Evolutionary conservation across 345 rosid genomes (phyloP), one percentile per base, ranked within the genome.

Genomic region (Citrus hindsii): DNA sequence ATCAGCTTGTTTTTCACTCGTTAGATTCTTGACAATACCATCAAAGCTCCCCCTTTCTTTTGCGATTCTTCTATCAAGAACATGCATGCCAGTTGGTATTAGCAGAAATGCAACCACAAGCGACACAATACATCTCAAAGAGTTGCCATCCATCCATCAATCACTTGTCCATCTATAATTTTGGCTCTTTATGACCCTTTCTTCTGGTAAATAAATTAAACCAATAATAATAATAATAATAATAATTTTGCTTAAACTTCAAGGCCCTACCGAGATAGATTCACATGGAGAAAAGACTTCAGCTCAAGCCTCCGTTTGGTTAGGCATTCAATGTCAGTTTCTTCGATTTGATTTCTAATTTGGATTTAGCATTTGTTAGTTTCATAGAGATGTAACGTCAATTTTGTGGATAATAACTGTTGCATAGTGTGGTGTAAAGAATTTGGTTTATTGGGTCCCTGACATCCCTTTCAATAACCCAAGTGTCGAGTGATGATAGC

Each of bases 111-210:
- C 63, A 53, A 30, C 75, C 75, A 55, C 64, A 2, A 32, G 30
- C 64, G 30, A 71, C 64, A 33, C 7, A 1, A 55, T 9, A 3
- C 53, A 6, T 16, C n/a, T 5, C 5, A 7, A 32, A 19, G 69
- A 14, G 69, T 42, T 40, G 58, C 73, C 77, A 76, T 66, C 51
- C 77, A 76, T 76, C 51, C 63, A 24, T 76, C 79, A 33, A 33
- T 76, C 79, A 76, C 25, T 76, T 66, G 46, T 55, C 33, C 62
- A n/a, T 66, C 19, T 66, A 37, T 4, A 67, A 24, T 33, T 65
- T 53, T 66, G 77, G 59, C 77, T 40, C 64, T 35, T 58, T 32
- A 4, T 19, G 51, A 32, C 13, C 24, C 24, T 64, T 51, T 24
- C 37, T 58, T 7, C 30, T 48, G 28, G 28, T 42, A 46, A 30